Base-by-base conservation (phyloP, 2,329 filamentous ascomycete species). In the Sporothrix luriei region DNA sequence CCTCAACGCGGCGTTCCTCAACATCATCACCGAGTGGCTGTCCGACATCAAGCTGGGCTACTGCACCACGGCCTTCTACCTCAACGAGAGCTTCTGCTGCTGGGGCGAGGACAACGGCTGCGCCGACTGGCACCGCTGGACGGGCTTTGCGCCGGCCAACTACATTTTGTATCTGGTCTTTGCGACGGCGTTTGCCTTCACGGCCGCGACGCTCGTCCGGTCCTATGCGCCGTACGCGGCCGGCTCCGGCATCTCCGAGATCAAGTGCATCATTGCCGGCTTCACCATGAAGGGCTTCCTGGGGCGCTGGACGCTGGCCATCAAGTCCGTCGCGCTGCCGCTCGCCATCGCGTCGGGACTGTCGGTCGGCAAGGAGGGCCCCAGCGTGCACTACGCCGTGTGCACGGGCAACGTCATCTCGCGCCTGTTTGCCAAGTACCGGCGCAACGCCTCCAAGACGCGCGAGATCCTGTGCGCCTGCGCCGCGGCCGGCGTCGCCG, bases 201-300 rank as follows among this genome's bases (percentile, higher is more conserved):
- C 90, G 3, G 90, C 94, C 2, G 94, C 94, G 0, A 89, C 86
- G 49, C 84, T 99, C 52, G 95, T 99, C 77, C 95, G 93, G 78
- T 89, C 88, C 0, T 98, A 95, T 79, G 94, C 95, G 4, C 95
- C 95, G 0, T 99, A 99, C 78, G 95, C 95, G 13, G 95, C 95
- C 46, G 95, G 95, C 19, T 97, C 93, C 14, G 95, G 95, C 52
- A 99, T 99, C 70, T 97, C 93, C 14, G 95, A 99, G 82, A 99
- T 99, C 84, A 99, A 99, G 80, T 97, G 93, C 80, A 98, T 99
- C 77, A 97, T 99, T 77, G 95, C 94, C 4, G 95, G 95, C 3
- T 99, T 99, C 78, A 92, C 98, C 65, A 99, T 99, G 95, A 97
- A 98, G 80, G 95, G 94, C 0, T 99, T 99, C 76, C 85, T 99